Evolutionary conservation across 305 asterid species (phyloP).

Genomic region (Fraxinus ornus): DNA sequence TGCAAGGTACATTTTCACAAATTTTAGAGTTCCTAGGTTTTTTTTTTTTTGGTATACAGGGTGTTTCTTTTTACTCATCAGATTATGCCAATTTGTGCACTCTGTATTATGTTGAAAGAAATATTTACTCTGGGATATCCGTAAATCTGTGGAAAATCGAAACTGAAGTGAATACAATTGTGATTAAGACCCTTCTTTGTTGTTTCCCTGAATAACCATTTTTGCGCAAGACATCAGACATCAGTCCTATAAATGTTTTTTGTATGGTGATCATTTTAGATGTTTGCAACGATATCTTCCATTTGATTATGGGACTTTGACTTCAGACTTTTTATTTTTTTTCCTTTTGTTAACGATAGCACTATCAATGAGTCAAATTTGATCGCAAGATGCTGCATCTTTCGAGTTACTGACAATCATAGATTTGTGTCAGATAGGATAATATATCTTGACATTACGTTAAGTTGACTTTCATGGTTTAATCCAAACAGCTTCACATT

Average conservation of each 20-base stretch:
- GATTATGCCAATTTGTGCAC: background rate
- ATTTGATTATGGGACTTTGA: background rate
- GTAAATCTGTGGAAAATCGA: background rate
- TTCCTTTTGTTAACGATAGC: background rate
- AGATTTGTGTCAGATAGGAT: background rate
- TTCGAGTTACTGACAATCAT: background rate
- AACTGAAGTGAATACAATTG: background rate
- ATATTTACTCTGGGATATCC: background rate
- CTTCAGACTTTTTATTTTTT: background rate
- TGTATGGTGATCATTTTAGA: background rate
- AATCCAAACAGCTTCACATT: background rate
- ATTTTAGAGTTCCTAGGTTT: background rate
- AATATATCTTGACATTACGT: background rate
- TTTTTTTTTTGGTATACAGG: background rate
- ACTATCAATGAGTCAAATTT: background rate
- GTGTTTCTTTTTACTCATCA: background rate
- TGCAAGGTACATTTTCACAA: constrained; percentile 54
- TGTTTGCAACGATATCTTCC: background rate
- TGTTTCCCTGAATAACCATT: background rate
- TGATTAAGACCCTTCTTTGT: background rate
- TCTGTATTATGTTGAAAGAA: background rate
- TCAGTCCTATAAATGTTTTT: background rate
- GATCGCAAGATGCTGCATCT: background rate
- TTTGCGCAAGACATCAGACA: background rate
- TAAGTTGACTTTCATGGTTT: background rate